Evolutionary conservation across 306 rosid species (phyloP).

Genomic region (Malus orientalis): DNA sequence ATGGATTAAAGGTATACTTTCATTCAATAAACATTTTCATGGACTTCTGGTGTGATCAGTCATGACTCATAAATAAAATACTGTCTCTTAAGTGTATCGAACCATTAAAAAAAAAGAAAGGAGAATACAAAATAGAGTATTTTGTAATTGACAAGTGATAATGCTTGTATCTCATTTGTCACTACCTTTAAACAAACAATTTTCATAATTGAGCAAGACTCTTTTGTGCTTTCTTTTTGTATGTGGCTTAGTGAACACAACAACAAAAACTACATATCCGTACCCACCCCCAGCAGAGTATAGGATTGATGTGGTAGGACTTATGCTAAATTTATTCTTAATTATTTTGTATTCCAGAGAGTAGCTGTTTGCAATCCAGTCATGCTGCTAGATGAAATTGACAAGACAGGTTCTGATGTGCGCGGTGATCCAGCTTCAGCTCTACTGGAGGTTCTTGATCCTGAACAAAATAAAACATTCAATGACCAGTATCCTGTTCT

Average conservation of each 20-base stretch:
- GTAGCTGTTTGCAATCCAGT: slow-evolving; percentile 87
- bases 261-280: background rate
- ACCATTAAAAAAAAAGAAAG: background rate
- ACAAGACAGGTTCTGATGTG: slow-evolving; percentile 92
- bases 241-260: background rate
- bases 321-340: background rate
- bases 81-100: background rate
- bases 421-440: slow-evolving; percentile 99
- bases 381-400: slow-evolving; percentile 92
- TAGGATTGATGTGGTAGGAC: background rate
- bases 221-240: background rate
- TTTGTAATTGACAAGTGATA: background rate
- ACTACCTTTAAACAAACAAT: background rate
- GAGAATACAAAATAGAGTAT: background rate
- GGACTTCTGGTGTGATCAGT: background rate
- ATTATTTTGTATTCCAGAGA: slow-evolving; percentile 29
- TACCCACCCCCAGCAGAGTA: background rate
- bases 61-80: background rate
- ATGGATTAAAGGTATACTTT: slow-evolving; percentile 70
- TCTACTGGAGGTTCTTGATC: slow-evolving; percentile 92
- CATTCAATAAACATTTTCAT: background rate
- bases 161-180: background rate
- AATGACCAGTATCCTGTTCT: slow-evolving; percentile 90
- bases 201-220: background rate
- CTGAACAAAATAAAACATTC: slow-evolving; percentile 87